phyloP scores from a whole-genome alignment of 2,329 filamentous ascomycete species.

The Thielaviopsis punctulata region DNA sequence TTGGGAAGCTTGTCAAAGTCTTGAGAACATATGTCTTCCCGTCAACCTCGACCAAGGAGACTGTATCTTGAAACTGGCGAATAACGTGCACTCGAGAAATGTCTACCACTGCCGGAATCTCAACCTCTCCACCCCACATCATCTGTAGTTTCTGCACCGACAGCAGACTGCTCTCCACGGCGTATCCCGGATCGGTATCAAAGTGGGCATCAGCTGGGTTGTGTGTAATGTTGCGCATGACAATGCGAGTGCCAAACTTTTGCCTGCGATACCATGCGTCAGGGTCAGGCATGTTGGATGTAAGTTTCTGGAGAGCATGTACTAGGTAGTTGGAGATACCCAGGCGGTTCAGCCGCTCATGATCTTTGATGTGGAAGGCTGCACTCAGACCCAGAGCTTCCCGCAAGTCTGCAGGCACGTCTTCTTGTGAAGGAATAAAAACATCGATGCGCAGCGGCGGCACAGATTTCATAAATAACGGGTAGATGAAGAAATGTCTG shows the following conservation, averaged over 20 bases:
- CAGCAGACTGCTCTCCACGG: conserved; percentile 35
- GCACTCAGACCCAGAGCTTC: conserved; percentile 30
- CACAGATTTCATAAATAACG: conserved; percentile 29
- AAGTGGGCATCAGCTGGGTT: conserved; percentile 30
- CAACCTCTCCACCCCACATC: conserved; percentile 26
- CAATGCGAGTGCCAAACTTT: conserved; percentile 41
- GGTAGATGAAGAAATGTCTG: conserved; percentile 39
- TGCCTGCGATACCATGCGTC: conserved; percentile 24
- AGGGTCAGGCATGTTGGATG: conserved; percentile 18
- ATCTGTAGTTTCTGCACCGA: conserved; percentile 24
- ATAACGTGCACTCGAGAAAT: conserved; percentile 32
- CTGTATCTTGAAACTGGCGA: conserved; percentile 40
- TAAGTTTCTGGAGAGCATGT: conserved; percentile 36
- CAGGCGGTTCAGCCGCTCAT: conserved; percentile 27
- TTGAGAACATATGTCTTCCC: conserved; percentile 36
- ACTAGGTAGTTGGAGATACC: conserved; percentile 37
- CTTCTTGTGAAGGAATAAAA: conserved; percentile 34
- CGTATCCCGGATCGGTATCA: conserved; percentile 30
- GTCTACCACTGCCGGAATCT: conserved; percentile 30
- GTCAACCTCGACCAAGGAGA: conserved; percentile 33
- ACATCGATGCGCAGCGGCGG: conserved; percentile 39
- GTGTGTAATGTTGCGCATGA: conserved; percentile 33
- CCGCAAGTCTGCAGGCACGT: conserved; percentile 25
- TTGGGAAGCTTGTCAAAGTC: conserved; percentile 37
- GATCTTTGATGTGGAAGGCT: conserved; percentile 39